Conservation (phyloP, 1,284 basidiomycete genomes). For the Takashimella koratensis region DNA sequence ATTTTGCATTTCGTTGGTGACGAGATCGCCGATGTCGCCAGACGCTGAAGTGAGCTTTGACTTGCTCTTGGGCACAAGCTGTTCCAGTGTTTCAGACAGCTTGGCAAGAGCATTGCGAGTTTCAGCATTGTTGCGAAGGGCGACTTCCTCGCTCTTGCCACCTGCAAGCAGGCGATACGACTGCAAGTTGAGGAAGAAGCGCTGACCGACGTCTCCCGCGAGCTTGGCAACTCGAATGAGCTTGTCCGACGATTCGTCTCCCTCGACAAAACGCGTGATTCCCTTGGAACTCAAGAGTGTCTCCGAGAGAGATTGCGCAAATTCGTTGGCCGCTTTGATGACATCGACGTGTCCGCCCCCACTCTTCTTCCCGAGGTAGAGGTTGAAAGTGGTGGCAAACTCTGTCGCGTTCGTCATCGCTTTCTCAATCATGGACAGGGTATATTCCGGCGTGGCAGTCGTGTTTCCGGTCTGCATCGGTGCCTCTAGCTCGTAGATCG, state of each 20-base stretch:
- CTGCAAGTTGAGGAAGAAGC: constrained; percentile 93
- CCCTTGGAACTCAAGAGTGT: constrained; percentile 93
- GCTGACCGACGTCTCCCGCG: constrained; percentile 80
- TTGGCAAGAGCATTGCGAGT: constrained; percentile 73
- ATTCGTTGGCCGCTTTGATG: constrained; percentile 95
- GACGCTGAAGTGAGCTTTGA: constrained; percentile 69
- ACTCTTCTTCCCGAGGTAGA: constrained; percentile 80
- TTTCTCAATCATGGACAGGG: constrained; percentile 97
- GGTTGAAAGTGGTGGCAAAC: constrained; percentile 91
- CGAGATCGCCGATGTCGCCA: constrained; percentile 93
- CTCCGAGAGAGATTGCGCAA: constrained; percentile 88
- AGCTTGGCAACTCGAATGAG: constrained; percentile 79
- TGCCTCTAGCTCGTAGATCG: constrained; percentile 95
- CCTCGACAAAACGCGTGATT: constrained; percentile 83
- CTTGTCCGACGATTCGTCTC: constrained; percentile 88
- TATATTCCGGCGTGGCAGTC: constrained; percentile 96
- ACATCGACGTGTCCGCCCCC: constrained; percentile 92
- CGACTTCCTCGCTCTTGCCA: constrained; percentile 77
- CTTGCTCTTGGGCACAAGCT: constrained; percentile 80
- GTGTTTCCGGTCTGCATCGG: constrained; percentile 89
- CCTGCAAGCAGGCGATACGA: constrained; percentile 83
- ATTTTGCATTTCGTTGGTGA: constrained; percentile 92
- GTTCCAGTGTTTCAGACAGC: constrained; percentile 82
- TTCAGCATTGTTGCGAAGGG: constrained; percentile 85
- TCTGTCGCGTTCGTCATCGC: constrained; percentile 89